Evolutionary conservation across 257 asterid species (phyloP).

Genomic region (Solanum stenotomum): DNA sequence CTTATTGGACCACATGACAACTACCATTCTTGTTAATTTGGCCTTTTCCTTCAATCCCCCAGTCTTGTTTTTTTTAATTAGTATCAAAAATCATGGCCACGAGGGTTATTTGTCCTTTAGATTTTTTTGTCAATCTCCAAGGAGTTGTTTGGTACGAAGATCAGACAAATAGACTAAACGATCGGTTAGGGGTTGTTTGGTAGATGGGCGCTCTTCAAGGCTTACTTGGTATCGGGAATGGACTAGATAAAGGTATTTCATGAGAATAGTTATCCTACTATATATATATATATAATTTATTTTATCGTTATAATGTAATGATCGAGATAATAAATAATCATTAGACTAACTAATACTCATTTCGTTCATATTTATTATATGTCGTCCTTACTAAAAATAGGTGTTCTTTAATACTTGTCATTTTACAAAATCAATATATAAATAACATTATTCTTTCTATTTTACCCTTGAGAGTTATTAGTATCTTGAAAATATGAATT

Average conservation of each 20-base stretch:
- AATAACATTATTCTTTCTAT: no score
- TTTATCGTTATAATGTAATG: no score
- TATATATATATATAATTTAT: no score
- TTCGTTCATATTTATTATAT: no score
- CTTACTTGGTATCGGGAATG: not conserved
- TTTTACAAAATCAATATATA: no score
- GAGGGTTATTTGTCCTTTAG: not conserved
- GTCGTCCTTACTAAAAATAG: no score
- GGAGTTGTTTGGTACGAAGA: not conserved
- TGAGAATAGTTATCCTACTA: not conserved
- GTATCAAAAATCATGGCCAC: not conserved
- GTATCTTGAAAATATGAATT: no score
- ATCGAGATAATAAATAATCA: no score
- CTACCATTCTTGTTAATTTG: not conserved
- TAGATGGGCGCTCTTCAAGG: not conserved
- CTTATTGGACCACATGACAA: not conserved
- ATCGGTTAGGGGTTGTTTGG: not conserved
- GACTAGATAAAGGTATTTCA: not conserved
- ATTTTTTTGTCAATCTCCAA: not conserved
- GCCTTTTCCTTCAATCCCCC: no score
- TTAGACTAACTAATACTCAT: not conserved
- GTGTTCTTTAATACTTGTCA: no score
- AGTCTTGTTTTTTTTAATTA: no score
- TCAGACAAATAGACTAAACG: not conserved
- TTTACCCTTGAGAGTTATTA: no score